phyloP scores from a whole-genome alignment of 768 basidiomycete species.

The Rhodocollybia butyracea region DNA sequence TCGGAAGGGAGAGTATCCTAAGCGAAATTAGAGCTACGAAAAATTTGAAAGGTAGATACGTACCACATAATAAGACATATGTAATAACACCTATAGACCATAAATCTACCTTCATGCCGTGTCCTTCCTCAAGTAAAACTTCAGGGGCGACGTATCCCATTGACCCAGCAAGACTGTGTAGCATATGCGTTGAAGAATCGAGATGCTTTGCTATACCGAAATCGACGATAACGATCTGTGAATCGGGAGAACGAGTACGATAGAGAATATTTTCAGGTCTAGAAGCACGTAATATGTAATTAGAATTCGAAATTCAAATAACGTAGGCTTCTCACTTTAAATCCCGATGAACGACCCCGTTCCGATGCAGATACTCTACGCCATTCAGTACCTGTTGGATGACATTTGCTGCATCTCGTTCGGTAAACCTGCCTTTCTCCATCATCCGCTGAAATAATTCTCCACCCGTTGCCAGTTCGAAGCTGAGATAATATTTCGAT shows the following conservation, averaged over 20 bases:
- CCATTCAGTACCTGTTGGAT: slow-evolving; percentile 66
- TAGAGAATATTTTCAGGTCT: slow-evolving; percentile 97
- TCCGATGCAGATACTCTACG: slow-evolving; percentile 84
- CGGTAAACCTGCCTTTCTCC: slow-evolving; percentile 87
- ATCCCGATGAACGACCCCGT: slow-evolving; percentile 95
- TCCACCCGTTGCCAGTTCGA: slow-evolving; percentile 91
- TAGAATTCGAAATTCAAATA: background rate
- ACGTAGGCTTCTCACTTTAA: slow-evolving; percentile 64
- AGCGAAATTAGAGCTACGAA: too few relatives aligned
- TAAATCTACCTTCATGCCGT: slow-evolving; percentile 90
- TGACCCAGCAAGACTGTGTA: slow-evolving; percentile 72
- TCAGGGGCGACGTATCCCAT: slow-evolving; percentile 93
- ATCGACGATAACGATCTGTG: slow-evolving; percentile 93
- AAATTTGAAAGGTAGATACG: too few relatives aligned
- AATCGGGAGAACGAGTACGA: slow-evolving; percentile 67
- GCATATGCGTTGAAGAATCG: slow-evolving; percentile 64
- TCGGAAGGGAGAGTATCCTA: slow-evolving; percentile 95
- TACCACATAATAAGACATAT: slow-evolving; percentile 6
- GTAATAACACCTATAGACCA: slow-evolving; percentile 75
- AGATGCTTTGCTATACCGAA: slow-evolving; percentile 95
- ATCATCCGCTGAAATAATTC: slow-evolving; percentile 91
- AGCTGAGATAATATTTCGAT: slow-evolving; percentile 92
- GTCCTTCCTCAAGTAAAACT: slow-evolving; percentile 75
- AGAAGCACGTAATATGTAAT: background rate
- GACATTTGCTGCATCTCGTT: slow-evolving; percentile 81